Percentiles rank a stretch among this genome's conserved stretches.
Conservation (phyloP, 2,329 filamentous ascomycete genomes). For the Fusarium sp. region DNA sequence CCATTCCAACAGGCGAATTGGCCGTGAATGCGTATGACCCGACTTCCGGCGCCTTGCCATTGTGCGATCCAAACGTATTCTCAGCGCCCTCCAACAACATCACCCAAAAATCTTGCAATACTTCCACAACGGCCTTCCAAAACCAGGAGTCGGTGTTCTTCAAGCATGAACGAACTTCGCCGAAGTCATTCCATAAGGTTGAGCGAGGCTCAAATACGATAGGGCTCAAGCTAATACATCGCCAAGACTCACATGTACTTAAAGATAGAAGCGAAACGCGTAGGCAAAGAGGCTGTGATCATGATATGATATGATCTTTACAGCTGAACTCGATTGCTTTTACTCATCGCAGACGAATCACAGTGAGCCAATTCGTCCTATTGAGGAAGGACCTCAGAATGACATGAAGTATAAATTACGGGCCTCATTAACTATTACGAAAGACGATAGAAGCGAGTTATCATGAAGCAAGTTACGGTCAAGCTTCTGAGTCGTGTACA, state of each 20-base stretch:
- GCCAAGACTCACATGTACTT: conserved; percentile 10
- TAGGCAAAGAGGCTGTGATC: conserved; percentile 35
- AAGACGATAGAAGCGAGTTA: conserved; percentile 6
- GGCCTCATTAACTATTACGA: conserved; percentile 23
- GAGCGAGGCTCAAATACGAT: conserved; percentile 2
- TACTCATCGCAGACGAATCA: conserved; percentile 14
- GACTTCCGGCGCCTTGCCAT: background rate
- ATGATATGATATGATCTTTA: no score
- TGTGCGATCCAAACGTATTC: background rate
- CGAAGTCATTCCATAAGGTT: conserved; percentile 2
- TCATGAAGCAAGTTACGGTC: background rate
- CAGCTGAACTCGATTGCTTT: no score
- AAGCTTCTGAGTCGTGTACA: conserved; percentile 16
- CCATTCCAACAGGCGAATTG: no score
- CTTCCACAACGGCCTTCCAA: background rate
- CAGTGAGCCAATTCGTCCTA: background rate
- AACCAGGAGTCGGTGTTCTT: background rate
- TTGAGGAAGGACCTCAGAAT: conserved; percentile 26
- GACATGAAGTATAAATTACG: conserved; percentile 22
- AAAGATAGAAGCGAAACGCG: conserved; percentile 18
- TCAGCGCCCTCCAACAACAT: background rate
- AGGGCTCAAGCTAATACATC: conserved; percentile 7
- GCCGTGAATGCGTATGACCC: no score
- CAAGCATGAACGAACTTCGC: background rate
- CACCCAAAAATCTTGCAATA: background rate